phyloP scores from a whole-genome alignment of 495 filamentous ascomycete species.

The Talaromyces wortmannii region DNA sequence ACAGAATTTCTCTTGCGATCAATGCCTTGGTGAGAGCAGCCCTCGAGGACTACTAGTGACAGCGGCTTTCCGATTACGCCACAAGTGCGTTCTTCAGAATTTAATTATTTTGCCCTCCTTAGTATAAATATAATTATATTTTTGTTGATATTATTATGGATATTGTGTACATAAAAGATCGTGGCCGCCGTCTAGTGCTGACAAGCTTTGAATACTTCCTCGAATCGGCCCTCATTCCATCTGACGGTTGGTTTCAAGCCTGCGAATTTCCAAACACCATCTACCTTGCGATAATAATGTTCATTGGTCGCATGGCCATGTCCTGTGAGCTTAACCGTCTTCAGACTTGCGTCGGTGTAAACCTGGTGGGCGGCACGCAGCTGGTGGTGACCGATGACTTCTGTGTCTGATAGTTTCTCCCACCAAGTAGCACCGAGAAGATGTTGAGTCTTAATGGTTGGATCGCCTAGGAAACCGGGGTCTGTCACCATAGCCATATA shows the following conservation, averaged over 20 bases:
- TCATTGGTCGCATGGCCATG: conserved; percentile 67
- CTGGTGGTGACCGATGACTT: conserved; percentile 70
- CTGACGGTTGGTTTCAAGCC: conserved; percentile 64
- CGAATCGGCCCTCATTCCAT: conserved; percentile 68
- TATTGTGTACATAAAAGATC: not conserved
- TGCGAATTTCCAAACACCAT: conserved; percentile 79
- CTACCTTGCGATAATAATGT: conserved; percentile 66
- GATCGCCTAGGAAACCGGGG: conserved; percentile 62
- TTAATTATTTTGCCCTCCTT: too few species aligned
- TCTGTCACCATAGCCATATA: conserved; percentile 64
- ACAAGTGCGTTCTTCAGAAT: too few species aligned
- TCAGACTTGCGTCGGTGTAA: conserved; percentile 16
- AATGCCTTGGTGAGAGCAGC: too few species aligned
- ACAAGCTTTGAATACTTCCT: conserved; percentile 30
- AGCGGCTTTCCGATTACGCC: too few species aligned
- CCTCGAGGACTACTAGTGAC: too few species aligned
- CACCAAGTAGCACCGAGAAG: conserved; percentile 67
- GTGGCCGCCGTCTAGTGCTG: not conserved
- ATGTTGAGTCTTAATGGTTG: conserved; percentile 66
- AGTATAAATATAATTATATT: too few species aligned
- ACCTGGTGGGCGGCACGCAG: conserved; percentile 64
- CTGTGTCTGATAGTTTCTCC: conserved; percentile 61
- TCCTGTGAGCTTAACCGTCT: conserved; percentile 27
- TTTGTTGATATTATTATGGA: too few species aligned
- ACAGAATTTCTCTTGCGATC: too few species aligned